phyloP scores from a whole-genome alignment of 768 basidiomycete genomes.

The Leucosporidium yakuticum region DNA sequence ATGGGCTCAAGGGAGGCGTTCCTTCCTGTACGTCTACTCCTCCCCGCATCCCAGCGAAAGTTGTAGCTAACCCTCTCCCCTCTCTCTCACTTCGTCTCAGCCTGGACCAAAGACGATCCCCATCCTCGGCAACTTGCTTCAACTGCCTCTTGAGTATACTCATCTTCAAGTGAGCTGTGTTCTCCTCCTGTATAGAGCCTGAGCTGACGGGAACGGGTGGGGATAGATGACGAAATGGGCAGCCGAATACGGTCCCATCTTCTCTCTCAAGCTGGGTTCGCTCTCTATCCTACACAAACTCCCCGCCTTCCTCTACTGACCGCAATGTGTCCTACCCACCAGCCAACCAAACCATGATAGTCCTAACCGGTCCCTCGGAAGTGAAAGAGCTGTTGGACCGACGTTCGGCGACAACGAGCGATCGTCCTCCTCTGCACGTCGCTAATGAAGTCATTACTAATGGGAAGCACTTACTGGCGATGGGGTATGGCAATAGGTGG shows the following conservation, averaged over 20 bases:
- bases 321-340: no score
- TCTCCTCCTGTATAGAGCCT: no score
- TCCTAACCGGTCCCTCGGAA: conserved; percentile 1
- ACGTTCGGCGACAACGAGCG: conserved; percentile 7
- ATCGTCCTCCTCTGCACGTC: conserved; percentile 20
- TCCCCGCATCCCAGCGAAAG: no score
- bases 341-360: no score
- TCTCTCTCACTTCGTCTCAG: not conserved
- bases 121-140: conserved; percentile 26
- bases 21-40: not conserved
- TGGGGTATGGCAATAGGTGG: conserved; percentile 1
- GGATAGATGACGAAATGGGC: conserved; percentile 22
- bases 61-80: not conserved
- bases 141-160: conserved; percentile 18
- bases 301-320: no score
- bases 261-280: conserved; percentile 21
- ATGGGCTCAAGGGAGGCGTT: conserved; percentile 10
- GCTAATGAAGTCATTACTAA: conserved; percentile 14
- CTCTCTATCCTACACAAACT: no score
- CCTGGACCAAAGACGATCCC: conserved; percentile 13
- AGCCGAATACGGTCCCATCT: conserved; percentile 25
- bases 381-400: conserved; percentile 28
- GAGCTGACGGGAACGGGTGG: no score
- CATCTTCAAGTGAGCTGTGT: conserved; percentile 14
- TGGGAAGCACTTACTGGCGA: not conserved